Evolutionary conservation across 2,329 filamentous ascomycete genomes (phyloP), one percentile per base, ranked within the genome.

Genomic region (Ophiostoma angusticollis): DNA sequence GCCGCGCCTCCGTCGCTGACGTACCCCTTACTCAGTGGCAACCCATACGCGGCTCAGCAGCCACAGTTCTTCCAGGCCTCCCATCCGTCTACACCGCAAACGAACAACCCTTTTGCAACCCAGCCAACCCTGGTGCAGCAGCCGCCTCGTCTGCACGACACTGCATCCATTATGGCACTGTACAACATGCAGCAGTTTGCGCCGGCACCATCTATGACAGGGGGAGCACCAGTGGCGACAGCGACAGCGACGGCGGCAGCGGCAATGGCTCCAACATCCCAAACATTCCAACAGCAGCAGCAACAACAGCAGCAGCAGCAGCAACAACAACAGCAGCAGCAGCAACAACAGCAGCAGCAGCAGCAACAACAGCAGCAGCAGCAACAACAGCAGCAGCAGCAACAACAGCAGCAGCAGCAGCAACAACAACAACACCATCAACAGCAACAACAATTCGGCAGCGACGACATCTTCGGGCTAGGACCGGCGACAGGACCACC

Each of bases 141-240:
- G 16, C 49, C 64, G 36, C 62, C 65, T 13, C 62, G 63, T 30
- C 63, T 70, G 23, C 68, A 77, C 22, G 75, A 85, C 50, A 87
- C 82, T 46, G 74, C 72, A 3, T 79, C 79, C 5, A 89, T 91
- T 43, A 65, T 89, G 56, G 79, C 83, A 6, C 59, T 91, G 9
- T 89, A 84, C 58, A 77, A 73, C 52, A 71, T 78, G 41, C 67
- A 72, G 7, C 68, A 74, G 35, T 57, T 67, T 24, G 60, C 65
- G 1, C 64, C 68, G 4, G 58, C 62, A 22, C 53, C 60, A 21
- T 38, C 38, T 47, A 59, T 14, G 44, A 46, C 19, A 51, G 13
- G 19, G 3, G 11, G 23, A 9, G 11, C 29, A n/a, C 16, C 16
- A n/a, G n/a, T n/a, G n/a, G n/a, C n/a, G n/a, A 13, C 14, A 32